Evolutionary conservation across 345 rosid species (phyloP).

Genomic region (Salix koriyanagi): DNA sequence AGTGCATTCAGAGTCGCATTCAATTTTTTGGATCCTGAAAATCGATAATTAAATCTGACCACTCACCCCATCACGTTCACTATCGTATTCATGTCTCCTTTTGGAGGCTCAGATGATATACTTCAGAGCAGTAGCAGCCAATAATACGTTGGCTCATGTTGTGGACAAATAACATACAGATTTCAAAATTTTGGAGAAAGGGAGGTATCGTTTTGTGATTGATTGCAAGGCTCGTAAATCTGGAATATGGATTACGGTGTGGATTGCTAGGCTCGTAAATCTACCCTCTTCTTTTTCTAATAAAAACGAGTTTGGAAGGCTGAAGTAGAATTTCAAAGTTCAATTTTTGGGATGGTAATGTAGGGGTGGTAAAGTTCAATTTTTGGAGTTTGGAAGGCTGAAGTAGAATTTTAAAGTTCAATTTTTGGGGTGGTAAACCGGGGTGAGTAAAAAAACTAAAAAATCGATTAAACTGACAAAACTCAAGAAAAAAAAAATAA

Average conservation of each 20-base stretch:
- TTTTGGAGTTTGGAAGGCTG: background rate
- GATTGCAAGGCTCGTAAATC: background rate
- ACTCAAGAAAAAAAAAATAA: no score
- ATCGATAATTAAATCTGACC: background rate
- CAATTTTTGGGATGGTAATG: no score
- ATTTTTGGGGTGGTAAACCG: background rate
- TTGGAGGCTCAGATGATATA: background rate
- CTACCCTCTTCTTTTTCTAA: background rate
- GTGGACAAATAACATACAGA: no score
- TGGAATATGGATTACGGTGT: background rate
- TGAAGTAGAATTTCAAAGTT: background rate
- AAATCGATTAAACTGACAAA: no score
- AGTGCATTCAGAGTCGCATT: background rate
- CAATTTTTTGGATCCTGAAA: background rate
- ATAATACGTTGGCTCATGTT: no score
- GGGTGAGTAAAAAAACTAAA: no score
- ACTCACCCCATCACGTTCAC: slow-evolving; percentile 1
- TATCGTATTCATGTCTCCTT: slow-evolving; percentile 3
- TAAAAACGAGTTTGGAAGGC: background rate
- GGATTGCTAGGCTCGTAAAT: background rate
- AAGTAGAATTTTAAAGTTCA: background rate
- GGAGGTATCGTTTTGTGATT: background rate
- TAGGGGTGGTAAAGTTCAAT: no score
- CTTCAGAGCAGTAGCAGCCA: background rate
- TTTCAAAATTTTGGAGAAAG: background rate